These are phyloP conservation scores for Pachysandra terminalis DNA, from an alignment of 164 flowering plant genomes.

Conservation along the genomic window DNA sequence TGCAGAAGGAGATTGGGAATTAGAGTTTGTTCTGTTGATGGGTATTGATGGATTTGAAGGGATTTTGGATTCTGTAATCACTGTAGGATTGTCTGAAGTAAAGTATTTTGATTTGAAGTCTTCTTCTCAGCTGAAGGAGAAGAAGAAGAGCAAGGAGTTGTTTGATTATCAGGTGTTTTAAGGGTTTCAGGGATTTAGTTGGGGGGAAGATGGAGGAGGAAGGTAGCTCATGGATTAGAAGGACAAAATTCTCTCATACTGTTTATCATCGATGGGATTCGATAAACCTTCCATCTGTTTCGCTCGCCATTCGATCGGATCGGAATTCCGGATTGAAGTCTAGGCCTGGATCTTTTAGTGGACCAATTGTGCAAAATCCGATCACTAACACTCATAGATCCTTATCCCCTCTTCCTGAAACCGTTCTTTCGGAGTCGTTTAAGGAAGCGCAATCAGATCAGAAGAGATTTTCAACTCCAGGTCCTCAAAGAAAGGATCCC, in stretches of 20 bases:
- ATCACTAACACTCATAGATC: constrained; percentile 48
- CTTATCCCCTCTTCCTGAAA: constrained; percentile 55
- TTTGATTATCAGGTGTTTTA: background rate
- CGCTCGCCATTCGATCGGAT: constrained; percentile 28
- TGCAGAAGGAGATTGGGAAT: constrained; percentile 7
- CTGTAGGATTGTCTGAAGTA: background rate
- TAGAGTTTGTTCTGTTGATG: background rate
- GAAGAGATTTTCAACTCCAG: constrained; percentile 76
- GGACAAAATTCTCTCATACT: constrained; percentile 77
- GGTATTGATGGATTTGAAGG: constrained; percentile 24
- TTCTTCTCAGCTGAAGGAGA: background rate
- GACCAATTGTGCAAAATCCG: constrained; percentile 16
- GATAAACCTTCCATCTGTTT: constrained; percentile 30
- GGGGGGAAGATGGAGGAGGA: constrained; percentile 49
- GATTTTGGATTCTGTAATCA: background rate
- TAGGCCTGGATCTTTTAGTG: constrained; percentile 18
- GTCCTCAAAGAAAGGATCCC: constrained; percentile 38
- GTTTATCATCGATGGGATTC: constrained; percentile 60
- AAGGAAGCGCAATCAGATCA: constrained; percentile 59
- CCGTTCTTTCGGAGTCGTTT: constrained; percentile 54
- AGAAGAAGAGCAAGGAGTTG: background rate
- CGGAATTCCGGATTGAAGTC: constrained; percentile 31
- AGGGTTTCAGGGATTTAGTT: constrained; percentile 8
- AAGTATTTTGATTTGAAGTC: background rate
- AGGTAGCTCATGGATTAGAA: constrained; percentile 72